These are phyloP conservation scores for Dendrostoma leiphaemia DNA, from an alignment of 2,329 filamentous ascomycete species.

Conservation along the genomic window DNA sequence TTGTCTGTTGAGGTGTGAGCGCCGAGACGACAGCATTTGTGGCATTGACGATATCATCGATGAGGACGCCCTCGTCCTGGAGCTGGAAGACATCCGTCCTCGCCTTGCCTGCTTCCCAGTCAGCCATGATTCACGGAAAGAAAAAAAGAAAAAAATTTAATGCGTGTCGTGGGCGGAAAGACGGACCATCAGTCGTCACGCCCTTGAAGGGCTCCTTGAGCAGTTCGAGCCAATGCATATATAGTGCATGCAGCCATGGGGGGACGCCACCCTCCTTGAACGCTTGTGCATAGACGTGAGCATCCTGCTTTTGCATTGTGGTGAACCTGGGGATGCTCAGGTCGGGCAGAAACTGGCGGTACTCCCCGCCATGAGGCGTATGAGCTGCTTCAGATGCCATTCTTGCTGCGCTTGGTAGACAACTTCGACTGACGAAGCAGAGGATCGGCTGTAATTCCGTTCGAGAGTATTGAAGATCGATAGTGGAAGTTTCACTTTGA, in stretches of 20 bases:
- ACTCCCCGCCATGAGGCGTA: constrained; percentile 31
- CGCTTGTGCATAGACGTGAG: constrained; percentile 58
- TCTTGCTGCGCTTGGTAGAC: not conserved
- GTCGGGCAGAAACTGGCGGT: constrained; percentile 62
- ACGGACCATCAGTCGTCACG: constrained; percentile 64
- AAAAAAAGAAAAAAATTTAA: too few species aligned
- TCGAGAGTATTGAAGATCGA: too few species aligned
- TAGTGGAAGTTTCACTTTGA: too few species aligned
- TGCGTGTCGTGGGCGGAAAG: not conserved
- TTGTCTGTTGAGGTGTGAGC: constrained; percentile 47
- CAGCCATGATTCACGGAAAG: not conserved
- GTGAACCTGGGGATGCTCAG: constrained; percentile 60
- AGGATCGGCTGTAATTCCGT: not conserved
- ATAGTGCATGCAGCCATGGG: constrained; percentile 65
- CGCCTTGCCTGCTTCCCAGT: constrained; percentile 41
- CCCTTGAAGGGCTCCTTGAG: constrained; percentile 68
- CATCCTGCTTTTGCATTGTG: constrained; percentile 60
- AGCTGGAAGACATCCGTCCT: constrained; percentile 53
- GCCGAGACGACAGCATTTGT: constrained; percentile 43
- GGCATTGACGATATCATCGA: constrained; percentile 53
- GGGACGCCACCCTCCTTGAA: constrained; percentile 60
- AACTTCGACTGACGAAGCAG: too few species aligned
- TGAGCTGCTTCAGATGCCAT: constrained; percentile 9
- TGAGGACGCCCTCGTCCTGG: constrained; percentile 63
- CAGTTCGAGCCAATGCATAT: constrained; percentile 56